Percentiles rank a stretch among this genome's conserved stretches.
These are phyloP conservation scores for Talaromyces adpressus DNA, from an alignment of 495 filamentous ascomycete genomes.

Conservation along the genomic window DNA sequence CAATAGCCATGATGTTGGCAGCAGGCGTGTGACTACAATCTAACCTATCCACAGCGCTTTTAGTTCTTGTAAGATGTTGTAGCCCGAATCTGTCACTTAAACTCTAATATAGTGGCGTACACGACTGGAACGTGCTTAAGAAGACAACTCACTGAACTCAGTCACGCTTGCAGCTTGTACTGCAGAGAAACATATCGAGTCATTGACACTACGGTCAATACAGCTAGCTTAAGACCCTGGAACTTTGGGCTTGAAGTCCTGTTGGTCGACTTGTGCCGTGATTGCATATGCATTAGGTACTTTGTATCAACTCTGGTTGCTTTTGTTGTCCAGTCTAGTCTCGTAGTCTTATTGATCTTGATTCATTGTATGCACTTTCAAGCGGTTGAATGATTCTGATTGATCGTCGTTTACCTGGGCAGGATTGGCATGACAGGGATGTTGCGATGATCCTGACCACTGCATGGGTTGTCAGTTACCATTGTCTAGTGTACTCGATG, in stretches of 20 bases:
- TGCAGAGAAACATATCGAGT: not conserved
- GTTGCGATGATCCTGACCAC: not conserved
- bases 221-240: not conserved
- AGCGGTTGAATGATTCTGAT: not conserved
- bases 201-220: not conserved
- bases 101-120: not conserved
- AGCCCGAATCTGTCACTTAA: not conserved
- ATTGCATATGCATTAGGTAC: not conserved
- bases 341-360: not conserved
- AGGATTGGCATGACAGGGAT: not conserved
- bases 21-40: not conserved
- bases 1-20: not conserved
- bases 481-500: not conserved
- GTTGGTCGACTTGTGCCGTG: not conserved
- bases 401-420: not conserved
- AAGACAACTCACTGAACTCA: not conserved
- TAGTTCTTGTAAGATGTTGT: not conserved
- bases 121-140: not conserved
- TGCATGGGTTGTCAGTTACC: not conserved
- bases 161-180: not conserved
- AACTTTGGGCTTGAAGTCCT: not conserved
- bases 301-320: not conserved
- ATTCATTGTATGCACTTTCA: not conserved
- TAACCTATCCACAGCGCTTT: not conserved
- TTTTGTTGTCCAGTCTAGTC: not conserved